Conservation (phyloP, 192 early-diverging fungal genomes). For the Coemansia erecta region DNA sequence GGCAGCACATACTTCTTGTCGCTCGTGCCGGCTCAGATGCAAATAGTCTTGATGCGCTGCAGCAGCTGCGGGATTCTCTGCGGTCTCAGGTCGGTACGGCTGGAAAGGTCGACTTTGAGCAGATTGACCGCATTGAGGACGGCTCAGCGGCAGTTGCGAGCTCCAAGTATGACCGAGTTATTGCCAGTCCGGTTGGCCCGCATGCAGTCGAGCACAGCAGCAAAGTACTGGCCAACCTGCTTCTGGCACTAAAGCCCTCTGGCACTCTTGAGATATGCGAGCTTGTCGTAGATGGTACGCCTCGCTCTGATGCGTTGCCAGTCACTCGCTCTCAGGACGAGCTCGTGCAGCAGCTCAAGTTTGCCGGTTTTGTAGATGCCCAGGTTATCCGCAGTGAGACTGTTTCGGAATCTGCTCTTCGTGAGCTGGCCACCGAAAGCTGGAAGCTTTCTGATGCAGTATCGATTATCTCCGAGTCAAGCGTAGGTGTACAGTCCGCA, state of each 20-base stretch:
- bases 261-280: slow-evolving; percentile 69
- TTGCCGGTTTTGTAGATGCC: slow-evolving; percentile 83
- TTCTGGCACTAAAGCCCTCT: slow-evolving; percentile 63
- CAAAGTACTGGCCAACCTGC: slow-evolving; percentile 59
- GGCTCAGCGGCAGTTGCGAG: slow-evolving; percentile 55
- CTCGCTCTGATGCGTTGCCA: slow-evolving; percentile 44
- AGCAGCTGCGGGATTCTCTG: slow-evolving; percentile 52
- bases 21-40: slow-evolving; percentile 33
- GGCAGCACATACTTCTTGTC: slow-evolving; percentile 38
- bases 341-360: slow-evolving; percentile 68
- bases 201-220: slow-evolving; percentile 64
- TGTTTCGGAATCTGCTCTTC: slow-evolving; percentile 52
- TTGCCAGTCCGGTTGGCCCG: slow-evolving; percentile 58
- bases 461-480: slow-evolving; percentile 45
- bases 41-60: slow-evolving; percentile 28
- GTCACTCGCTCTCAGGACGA: slow-evolving; percentile 58
- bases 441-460: slow-evolving; percentile 59
- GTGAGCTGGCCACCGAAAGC: slow-evolving; percentile 46
- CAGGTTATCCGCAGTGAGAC: slow-evolving; percentile 29
- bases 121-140: slow-evolving; percentile 71
- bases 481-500: slow-evolving; percentile 34
- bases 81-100: slow-evolving; percentile 54
- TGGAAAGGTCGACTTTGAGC: slow-evolving; percentile 79
- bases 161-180: slow-evolving; percentile 60
- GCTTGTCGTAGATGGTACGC: slow-evolving; percentile 54